Evolutionary conservation across 2,329 filamentous ascomycete species (phyloP), one percentile per base, ranked within the genome.

Genomic region (Aureobasidium zeae): DNA sequence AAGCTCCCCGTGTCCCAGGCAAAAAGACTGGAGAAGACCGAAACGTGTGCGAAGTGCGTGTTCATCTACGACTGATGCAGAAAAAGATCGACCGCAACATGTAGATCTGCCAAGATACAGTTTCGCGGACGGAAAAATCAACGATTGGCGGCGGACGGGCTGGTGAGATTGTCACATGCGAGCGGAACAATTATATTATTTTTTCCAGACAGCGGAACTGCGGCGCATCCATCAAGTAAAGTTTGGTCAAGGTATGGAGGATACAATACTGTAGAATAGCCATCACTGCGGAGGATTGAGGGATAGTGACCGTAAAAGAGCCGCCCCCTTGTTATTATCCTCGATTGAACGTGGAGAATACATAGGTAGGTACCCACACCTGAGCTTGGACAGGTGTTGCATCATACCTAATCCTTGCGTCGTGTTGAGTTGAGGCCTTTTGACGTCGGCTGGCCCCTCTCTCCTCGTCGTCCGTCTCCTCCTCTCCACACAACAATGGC

Each of bases 321-420:
- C 39, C 39, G 39, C 30, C 21, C 39, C 29, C 33, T 26, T 16
- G 15, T 21, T 28, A 7, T 31, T 32, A 30, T 39, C 26, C 36
- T 31, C 36, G 26, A 39, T 39, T 28, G n/a, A 31, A 19, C 38
- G 30, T 42, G 29, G 38, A 42, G 28, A 32, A 33, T 43, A n/a
- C n/a, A n/a, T n/a, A 16, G 30, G n/a, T 32, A 15, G 28, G 10
- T 30, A 33, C 39, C 39, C 39, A 43, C 39, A 34, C 22, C 22
- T 11, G 22, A 43, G 39, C 39, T 43, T 34, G 12, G 39, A 43
- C 39, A 15, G 25, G 13, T 13, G 39, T 43, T 43, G 39, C 39
- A 43, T 43, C 39, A 43, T 43, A 43, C 28, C 37, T 30, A 43
- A 43, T 43, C 39, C 39, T 43, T 43, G 39, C n/a, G 37, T 2